Evolutionary conservation across 306 rosid genomes (phyloP), one percentile per base, ranked within the genome.

Genomic region (Corylus heterophylla): DNA sequence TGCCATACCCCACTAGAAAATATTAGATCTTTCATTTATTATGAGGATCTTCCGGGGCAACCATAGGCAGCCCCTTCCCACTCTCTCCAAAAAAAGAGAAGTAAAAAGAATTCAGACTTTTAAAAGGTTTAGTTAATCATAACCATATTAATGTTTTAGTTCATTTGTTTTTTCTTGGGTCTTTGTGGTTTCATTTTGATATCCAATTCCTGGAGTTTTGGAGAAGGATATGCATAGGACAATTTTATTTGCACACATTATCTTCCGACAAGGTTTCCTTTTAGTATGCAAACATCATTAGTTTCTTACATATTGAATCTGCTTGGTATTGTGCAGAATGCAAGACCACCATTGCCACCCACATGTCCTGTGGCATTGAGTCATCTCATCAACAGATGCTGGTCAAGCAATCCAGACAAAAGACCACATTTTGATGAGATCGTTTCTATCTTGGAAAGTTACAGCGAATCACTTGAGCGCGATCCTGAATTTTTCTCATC

Each of bases 291-390:
- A 48, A 31, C 47, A 5, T 48, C 62, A 27, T 16, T 29, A 50
- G 47, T 72, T 50, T 20, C 56, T 71, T 25, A n/a, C 50, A 72
- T 17, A 66, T 31, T 64, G 25, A 54, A 37, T 13, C 55, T 76
- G 74, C 63, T 82, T 69, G 5, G 13, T 47, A 69, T 79, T 74
- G 63, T 84, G 89, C 85, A 95, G 99, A 95, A 95, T 87, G 95
- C 90, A 82, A 95, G 99, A 76, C 99, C 99, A 1, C 96, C 98
- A 35, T 71, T 95, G 81, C 98, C 97, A 54, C 59, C 92, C 4
- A 88, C 82, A 59, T 95, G 99, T 81, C 99, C 99, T 0, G n/a
- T 45, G 82, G 94, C 93, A 56, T 87, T 95, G 49, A 78, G 93
- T 76, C 81, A 83, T 71, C 94, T 95, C 54, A 87, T 95, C 47